phyloP scores from a whole-genome alignment of 2,329 filamentous ascomycete genomes.

The Fusarium papillatum region DNA sequence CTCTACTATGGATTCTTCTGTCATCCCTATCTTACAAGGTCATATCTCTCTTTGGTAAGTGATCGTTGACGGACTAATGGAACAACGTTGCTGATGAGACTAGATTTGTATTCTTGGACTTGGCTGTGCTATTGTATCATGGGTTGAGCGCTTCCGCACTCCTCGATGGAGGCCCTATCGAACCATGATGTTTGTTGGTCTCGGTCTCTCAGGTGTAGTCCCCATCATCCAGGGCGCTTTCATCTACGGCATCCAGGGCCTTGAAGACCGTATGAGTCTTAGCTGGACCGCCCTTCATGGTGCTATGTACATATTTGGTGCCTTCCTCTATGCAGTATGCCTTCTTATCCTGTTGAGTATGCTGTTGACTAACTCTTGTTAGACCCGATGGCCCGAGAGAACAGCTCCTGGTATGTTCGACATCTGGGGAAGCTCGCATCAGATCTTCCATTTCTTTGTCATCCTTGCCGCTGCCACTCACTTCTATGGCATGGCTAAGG shows the following conservation, averaged over 20 bases:
- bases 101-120: constrained; percentile 84
- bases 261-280: constrained; percentile 83
- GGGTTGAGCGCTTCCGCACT: constrained; percentile 86
- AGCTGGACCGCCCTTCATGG: constrained; percentile 87
- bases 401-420: constrained; percentile 85
- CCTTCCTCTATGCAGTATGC: constrained; percentile 85
- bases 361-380: neutral
- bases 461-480: constrained; percentile 86
- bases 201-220: constrained; percentile 87
- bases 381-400: constrained; percentile 87
- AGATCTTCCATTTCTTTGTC: constrained; percentile 95
- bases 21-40: constrained; percentile 71
- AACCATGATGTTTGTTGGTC: constrained; percentile 88
- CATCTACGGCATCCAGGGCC: constrained; percentile 74
- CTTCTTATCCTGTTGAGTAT: neutral
- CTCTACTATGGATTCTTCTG: constrained; percentile 91
- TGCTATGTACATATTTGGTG: constrained; percentile 86
- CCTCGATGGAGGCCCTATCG: constrained; percentile 88
- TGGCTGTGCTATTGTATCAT: constrained; percentile 83
- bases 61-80: neutral
- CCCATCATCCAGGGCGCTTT: constrained; percentile 84
- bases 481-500: constrained; percentile 83
- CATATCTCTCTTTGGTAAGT: constrained; percentile 83
- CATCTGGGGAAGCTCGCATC: constrained; percentile 93
- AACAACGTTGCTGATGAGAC: constrained; percentile 26